phyloP scores from a whole-genome alignment of 2,329 filamentous ascomycete genomes.

The Cercospora beticola region DNA sequence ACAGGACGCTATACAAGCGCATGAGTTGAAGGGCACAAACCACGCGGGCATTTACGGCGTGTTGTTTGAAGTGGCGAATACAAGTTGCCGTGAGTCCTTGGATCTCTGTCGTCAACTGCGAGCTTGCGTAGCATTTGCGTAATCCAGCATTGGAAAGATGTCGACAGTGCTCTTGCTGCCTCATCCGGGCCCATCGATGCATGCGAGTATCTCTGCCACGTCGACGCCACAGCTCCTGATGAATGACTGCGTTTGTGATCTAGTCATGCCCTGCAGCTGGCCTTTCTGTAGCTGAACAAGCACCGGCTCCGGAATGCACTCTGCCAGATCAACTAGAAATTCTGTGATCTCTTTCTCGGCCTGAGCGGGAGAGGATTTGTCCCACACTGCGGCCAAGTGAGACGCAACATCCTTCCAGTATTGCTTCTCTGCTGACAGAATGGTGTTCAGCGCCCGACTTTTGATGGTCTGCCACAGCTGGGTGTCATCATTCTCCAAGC shows the following conservation, averaged over 20 bases:
- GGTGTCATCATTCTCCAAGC: constrained; percentile 33
- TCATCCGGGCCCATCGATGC: neutral
- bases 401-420: constrained; percentile 23
- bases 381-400: constrained; percentile 35
- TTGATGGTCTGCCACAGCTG: constrained; percentile 41
- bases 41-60: neutral
- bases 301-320: constrained; percentile 48
- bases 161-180: neutral
- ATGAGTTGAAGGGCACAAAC: neutral
- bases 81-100: neutral
- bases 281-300: constrained; percentile 55
- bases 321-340: constrained; percentile 47
- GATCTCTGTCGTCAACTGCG: neutral
- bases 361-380: constrained; percentile 35
- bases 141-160: neutral
- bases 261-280: constrained; percentile 42
- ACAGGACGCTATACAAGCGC: neutral
- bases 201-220: constrained; percentile 11
- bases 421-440: constrained; percentile 22
- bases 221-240: constrained; percentile 33
- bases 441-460: constrained; percentile 35
- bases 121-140: neutral
- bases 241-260: constrained; percentile 41
- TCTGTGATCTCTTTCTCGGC: constrained; percentile 45
- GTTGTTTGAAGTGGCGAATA: neutral